These are phyloP conservation scores for Mortierella sp. DNA, from an alignment of 371 early-diverging fungal genomes.

Conservation along the genomic window DNA sequence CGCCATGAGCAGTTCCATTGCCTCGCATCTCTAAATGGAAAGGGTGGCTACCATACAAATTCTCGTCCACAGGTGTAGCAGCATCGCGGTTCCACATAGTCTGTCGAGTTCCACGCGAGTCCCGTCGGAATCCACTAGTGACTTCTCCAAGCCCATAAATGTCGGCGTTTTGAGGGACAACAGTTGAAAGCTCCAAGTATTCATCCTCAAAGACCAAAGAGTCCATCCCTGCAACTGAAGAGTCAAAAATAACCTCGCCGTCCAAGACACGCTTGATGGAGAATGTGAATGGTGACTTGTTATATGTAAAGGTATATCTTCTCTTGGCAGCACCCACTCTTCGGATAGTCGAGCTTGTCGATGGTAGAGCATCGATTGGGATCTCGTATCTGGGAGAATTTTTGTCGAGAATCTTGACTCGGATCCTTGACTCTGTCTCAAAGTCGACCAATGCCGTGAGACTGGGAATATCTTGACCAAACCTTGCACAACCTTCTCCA, in stretches of 20 bases:
- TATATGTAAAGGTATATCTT: constrained; percentile 62
- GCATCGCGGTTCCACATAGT: constrained; percentile 74
- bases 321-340: constrained; percentile 18
- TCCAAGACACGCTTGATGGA: constrained; percentile 63
- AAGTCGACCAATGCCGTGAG: constrained; percentile 63
- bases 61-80: constrained; percentile 64
- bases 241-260: constrained; percentile 69
- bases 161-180: constrained; percentile 64
- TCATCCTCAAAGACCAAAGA: constrained; percentile 77
- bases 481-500: constrained; percentile 48
- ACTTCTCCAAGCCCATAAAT: constrained; percentile 82
- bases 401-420: constrained; percentile 67
- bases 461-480: constrained; percentile 61
- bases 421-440: constrained; percentile 63
- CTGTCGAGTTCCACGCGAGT: constrained; percentile 42
- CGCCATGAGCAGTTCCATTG: constrained; percentile 69
- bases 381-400: constrained; percentile 65
- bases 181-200: constrained; percentile 73
- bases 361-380: constrained; percentile 63
- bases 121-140: constrained; percentile 65
- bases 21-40: constrained; percentile 75
- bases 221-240: constrained; percentile 57
- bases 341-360: constrained; percentile 45
- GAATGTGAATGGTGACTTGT: constrained; percentile 68
- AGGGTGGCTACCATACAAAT: constrained; percentile 80